phyloP scores from a whole-genome alignment of 371 early-diverging fungal species.

The Apophysomyces trapeziformis region DNA sequence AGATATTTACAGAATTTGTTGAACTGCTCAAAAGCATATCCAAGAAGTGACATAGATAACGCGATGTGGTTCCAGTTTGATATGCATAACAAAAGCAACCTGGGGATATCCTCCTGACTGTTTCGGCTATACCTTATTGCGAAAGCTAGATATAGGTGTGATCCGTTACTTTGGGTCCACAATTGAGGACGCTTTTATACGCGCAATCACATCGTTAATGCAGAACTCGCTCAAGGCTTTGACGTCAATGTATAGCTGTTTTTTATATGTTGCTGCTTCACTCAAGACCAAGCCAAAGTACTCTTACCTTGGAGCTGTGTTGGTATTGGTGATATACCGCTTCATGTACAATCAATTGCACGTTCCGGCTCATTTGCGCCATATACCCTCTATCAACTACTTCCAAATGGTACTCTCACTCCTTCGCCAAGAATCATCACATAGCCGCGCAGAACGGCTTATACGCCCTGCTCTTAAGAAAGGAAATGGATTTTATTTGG shows the following conservation, averaged over 20 bases:
- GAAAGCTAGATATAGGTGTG: not conserved
- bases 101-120: not conserved
- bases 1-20: not conserved
- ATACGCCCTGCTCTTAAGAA: constrained; percentile 13
- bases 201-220: not conserved
- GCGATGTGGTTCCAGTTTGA: not conserved
- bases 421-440: constrained; percentile 5
- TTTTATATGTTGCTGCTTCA: not conserved
- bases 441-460: constrained; percentile 12
- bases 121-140: not conserved
- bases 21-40: not conserved
- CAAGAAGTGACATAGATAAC: not conserved
- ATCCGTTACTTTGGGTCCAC: too few species aligned
- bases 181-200: not conserved
- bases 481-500: constrained; percentile 19
- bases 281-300: not conserved
- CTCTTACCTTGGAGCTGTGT: not conserved
- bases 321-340: not conserved
- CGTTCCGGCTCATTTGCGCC: constrained; percentile 16
- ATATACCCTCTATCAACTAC: constrained; percentile 16
- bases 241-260: not conserved
- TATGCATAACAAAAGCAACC: not conserved
- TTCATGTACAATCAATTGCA: not conserved
- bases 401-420: not conserved
- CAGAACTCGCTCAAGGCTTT: not conserved